These are phyloP conservation scores for Aspergillus egyptiacus DNA, from an alignment of 495 filamentous ascomycete genomes.

Conservation along the genomic window DNA sequence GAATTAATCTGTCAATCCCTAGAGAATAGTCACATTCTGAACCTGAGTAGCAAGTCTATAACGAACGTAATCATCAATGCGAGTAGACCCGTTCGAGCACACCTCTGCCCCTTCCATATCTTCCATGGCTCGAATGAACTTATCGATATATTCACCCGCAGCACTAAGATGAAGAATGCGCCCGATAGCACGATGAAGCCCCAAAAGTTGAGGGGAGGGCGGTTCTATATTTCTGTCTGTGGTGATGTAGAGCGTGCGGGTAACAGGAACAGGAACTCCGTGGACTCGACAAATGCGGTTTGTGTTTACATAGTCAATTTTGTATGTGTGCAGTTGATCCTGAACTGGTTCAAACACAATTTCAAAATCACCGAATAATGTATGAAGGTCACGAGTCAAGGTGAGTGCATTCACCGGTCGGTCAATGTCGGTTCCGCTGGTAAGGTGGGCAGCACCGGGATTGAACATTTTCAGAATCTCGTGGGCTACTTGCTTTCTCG, in stretches of 20 bases:
- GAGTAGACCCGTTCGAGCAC: constrained; percentile 20
- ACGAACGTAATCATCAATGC: constrained; percentile 20
- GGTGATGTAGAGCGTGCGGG: constrained; percentile 21
- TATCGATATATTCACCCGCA: constrained; percentile 28
- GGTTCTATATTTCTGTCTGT: constrained; percentile 24
- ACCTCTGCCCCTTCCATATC: constrained; percentile 16
- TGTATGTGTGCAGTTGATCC: constrained; percentile 16
- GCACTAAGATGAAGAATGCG: constrained; percentile 31
- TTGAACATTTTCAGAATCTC: constrained; percentile 22
- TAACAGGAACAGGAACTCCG: constrained; percentile 17
- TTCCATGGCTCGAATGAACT: constrained; percentile 23
- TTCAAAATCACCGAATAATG: constrained; percentile 22
- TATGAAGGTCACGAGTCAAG: constrained; percentile 19
- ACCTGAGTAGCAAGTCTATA: too few relatives aligned
- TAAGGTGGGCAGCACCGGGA: constrained; percentile 16
- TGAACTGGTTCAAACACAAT: constrained; percentile 23
- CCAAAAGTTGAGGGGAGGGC: constrained; percentile 25
- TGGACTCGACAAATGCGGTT: constrained; percentile 4
- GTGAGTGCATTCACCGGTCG: constrained; percentile 19
- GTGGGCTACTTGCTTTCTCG: constrained; percentile 20
- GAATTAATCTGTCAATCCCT: too few relatives aligned
- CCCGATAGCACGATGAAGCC: constrained; percentile 29
- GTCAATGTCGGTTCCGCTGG: constrained; percentile 14
- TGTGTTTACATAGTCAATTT: constrained; percentile 22
- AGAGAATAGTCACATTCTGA: too few relatives aligned